phyloP scores from a whole-genome alignment of 352 stramenopile genomes.

The Thraustotheca clavata region DNA sequence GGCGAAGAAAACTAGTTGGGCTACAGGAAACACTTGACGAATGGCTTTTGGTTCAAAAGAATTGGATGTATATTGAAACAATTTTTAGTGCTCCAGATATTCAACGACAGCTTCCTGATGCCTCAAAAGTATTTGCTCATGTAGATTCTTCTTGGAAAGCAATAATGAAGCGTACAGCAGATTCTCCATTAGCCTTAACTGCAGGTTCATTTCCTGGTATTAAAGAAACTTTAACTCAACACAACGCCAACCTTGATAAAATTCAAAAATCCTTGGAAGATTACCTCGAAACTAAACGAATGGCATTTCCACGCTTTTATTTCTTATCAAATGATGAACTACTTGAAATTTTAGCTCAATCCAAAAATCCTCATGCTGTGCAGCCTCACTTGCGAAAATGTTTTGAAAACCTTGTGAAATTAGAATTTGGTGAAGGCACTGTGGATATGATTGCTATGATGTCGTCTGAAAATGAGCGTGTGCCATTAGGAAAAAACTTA shows the following conservation, averaged over 20 bases:
- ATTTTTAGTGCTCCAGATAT: constrained; percentile 88
- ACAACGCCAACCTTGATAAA: constrained; percentile 80
- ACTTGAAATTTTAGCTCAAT: constrained; percentile 91
- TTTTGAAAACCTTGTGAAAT: constrained; percentile 85
- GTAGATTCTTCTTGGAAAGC: constrained; percentile 88
- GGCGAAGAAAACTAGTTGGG: constrained; percentile 73
- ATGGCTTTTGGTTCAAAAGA: constrained; percentile 83
- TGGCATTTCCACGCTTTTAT: constrained; percentile 92
- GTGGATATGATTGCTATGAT: constrained; percentile 94
- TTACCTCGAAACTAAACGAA: constrained; percentile 89
- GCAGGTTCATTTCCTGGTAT: constrained; percentile 68
- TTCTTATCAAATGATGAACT: constrained; percentile 94
- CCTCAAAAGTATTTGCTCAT: constrained; percentile 85
- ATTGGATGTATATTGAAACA: constrained; percentile 85
- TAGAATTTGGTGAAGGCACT: constrained; percentile 78
- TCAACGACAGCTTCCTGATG: constrained; percentile 82
- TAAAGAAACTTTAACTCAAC: constrained; percentile 73
- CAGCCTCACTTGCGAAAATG: constrained; percentile 92
- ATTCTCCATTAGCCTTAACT: constrained; percentile 82
- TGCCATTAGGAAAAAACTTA: constrained; percentile 87
- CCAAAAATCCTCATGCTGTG: constrained; percentile 91
- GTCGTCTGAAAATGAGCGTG: constrained; percentile 82
- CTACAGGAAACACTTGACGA: constrained; percentile 84
- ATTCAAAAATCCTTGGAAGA: constrained; percentile 91
- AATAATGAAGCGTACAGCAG: constrained; percentile 85